Evolutionary conservation across 257 asterid species (phyloP), one percentile per base, ranked within the genome.

Genomic region (Penstemon newberryi): DNA sequence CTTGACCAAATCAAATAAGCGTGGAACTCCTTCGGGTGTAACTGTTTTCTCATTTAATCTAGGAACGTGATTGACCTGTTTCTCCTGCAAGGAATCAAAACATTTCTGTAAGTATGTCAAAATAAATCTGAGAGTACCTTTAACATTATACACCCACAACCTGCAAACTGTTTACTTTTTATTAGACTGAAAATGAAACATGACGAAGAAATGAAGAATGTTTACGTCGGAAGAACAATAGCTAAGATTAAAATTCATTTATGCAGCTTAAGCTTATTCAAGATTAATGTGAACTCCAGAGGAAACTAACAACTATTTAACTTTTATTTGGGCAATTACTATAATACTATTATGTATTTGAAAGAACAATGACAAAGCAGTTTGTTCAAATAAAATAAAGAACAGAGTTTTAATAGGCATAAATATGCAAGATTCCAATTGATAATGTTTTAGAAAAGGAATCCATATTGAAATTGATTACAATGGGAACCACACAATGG

Each of bases 1-100:
- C 75, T 82, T 85, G 52, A 94, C 79, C 84, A 94, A 80, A 85
- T 94, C 99, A 84, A 89, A 94, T 37, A 94, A 89, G 62, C 97
- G 96, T 25, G 88, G 93, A 67, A 82, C 93, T 58, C 85, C 92
- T 68, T 87, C 96, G 5, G 96, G 96, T 3, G 96, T 79, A 73
- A 72, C 89, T 43, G 86, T 59, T 70, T 70, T 88, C 78, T 87
- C 88, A 67, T 81, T 94, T 74, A 94, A 36, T 73, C 84, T 83
- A 10, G 80, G 81, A 53, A 73, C 63, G 77, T 83, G 85, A 74
- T 81, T 60, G 60, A 71, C 63, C 84, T 94, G 97, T 74, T 94
- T 94, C 81, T 91, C 99, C 99, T 94, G 95, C 66, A 60, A 73
- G 55, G 61, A 66, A 70, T 15, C 61, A 72, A 51, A 54, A 71